Conservation (phyloP, 1,284 basidiomycete genomes). For the Flammula alnicola region DNA sequence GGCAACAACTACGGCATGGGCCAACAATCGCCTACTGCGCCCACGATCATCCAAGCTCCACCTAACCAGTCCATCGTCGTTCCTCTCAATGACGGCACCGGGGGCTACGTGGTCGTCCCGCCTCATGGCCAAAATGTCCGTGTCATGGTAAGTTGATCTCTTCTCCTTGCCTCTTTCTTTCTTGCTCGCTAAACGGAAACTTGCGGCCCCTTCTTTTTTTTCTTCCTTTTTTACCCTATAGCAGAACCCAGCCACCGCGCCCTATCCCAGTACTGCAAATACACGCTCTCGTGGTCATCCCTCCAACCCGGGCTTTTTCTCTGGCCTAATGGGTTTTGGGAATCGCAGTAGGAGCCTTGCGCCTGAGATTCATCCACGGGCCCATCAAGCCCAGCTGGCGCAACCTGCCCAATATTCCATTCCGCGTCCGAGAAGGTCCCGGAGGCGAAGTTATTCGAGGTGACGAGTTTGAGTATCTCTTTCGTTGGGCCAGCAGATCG, state of each 20-base stretch:
- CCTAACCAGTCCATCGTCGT: not conserved
- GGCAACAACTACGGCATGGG: not conserved
- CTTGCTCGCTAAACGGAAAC: not conserved
- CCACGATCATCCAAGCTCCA: not conserved
- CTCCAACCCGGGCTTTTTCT: slow-evolving; percentile 2
- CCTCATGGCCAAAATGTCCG: slow-evolving; percentile 20
- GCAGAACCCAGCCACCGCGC: not conserved
- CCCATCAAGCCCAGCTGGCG: not conserved
- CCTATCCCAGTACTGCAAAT: not conserved
- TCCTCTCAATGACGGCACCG: slow-evolving; percentile 22
- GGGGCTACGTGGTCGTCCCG: slow-evolving; percentile 24
- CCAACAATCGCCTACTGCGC: not conserved
- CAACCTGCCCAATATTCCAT: not conserved
- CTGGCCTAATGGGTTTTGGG: not conserved
- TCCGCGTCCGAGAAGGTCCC: not conserved
- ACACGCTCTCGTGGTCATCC: not conserved
- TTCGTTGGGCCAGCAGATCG: too few species aligned
- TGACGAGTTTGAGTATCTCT: too few species aligned
- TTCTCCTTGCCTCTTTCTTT: not conserved
- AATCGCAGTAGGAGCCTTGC: slow-evolving; percentile 2
- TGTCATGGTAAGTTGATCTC: slow-evolving; percentile 19
- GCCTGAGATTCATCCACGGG: not conserved
- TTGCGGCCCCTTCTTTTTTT: too few species aligned
- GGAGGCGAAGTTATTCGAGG: too few species aligned
- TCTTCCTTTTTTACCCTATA: too few species aligned